Evolutionary conservation across 352 stramenopile species (phyloP), one percentile per base, ranked within the genome.

Genomic region (Phytophthora chlamydospora): DNA sequence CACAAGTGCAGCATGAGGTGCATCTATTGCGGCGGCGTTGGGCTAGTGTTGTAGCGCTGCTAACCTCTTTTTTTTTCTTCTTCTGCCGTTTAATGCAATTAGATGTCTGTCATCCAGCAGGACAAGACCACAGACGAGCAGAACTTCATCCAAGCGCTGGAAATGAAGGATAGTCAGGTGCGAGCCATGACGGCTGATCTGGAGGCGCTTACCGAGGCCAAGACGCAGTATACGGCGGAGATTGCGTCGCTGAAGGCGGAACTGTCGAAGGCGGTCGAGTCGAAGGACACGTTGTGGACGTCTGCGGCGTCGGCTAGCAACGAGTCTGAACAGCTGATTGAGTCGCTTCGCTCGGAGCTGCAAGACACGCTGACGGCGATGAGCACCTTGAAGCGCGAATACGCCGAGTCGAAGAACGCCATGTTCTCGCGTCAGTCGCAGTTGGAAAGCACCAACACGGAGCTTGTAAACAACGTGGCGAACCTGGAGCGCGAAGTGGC

Each of bases 361-460:
- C 71, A 90, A 36, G 84, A 95, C 7, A 87, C 84, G 27, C 58
- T 90, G 42, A 71, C 75, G 9, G 54, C 62, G 31, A 77, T 90
- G 59, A 79, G 65, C 31, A 77, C 68, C 13, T 56, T 90, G 21
- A 93, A 93, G 62, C 76, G 71, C 8, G 84, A 93, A 57, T 70
- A 88, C 21, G 68, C 69, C 2, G 78, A 89, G 27, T 66, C 81
- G 3, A 93, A 92, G 55, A 61, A 74, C 31, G 70, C 75, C 6
- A 91, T 91, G 80, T 93, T 84, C 47, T 69, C 75, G 19, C 81
- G 84, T 9, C 86, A 95, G 63, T 80, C 76, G 29, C 76, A 88
- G 45, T 67, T 95, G 33, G 86, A 95, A 59, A 88, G 71, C 41
- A 83, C 80, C 0, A 95, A 93, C 52, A 76, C 76, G 1, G 80